Evolutionary conservation across 257 asterid species (phyloP), one percentile per base, ranked within the genome.

Genomic region (Lithospermum erythrorhizon): DNA sequence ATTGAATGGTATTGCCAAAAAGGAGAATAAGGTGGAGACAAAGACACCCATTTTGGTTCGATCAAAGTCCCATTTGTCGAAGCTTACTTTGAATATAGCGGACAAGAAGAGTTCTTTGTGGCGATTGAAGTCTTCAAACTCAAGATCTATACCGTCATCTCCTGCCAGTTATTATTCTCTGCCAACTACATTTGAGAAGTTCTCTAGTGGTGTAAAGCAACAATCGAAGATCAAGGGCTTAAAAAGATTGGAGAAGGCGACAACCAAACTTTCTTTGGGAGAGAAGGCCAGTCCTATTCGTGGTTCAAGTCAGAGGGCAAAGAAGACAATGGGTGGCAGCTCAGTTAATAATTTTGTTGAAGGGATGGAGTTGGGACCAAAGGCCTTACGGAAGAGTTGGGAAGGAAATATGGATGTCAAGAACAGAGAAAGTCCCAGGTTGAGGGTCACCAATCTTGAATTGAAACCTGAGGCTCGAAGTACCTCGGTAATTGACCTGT

Each of bases 361-460:
- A 22, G 95, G 87, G 51, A 72, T 93, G 55, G 96, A 89, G 9
- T 64, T 89, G 71, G 99, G 95, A 41, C 90, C 97, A 17, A 93
- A 86, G 76, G 82, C 95, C 27, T 76, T 93, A 82, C 84, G 99
- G 59, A 93, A 81, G 84, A 93, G 97, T 79, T 93, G 99, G 99
- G 97, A 93, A 81, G 97, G 97, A 75, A 83, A 81, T 76, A 77
- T 84, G 76, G 95, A 86, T 67, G 70, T 82, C n/a, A 93, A 72
- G 82, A 68, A 80, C 61, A 77, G 89, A 79, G 99, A 86, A 57
- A 88, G 90, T 70, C 96, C 99, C 21, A 78, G 85, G 60, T 51
- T 80, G 89, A 93, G 82, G 77, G 76, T 68, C 67, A 72, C 65
- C 60, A 84, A 70, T 72, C 87, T 68, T 59, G 95, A 82, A 48